Base-by-base conservation (phyloP, 441 rosid genomes). In the Gossypium gossypioides region DNA sequence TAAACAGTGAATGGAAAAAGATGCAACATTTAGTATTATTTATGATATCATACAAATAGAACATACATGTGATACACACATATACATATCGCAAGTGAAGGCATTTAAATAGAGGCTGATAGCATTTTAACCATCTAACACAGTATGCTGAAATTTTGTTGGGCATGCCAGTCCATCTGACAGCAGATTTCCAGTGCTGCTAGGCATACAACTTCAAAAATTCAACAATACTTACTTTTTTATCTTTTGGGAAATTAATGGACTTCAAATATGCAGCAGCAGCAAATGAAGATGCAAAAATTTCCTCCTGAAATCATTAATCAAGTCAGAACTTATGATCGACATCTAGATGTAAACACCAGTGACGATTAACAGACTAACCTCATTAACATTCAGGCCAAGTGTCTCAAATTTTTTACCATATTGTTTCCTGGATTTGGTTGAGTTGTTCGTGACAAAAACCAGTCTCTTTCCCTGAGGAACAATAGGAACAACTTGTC, bases 331-430 rank as follows among this genome's bases (percentile, higher is more conserved):
- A 72, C 29, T 57, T 54, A 4, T 6, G 27, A 25, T 25, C 22
- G 54, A n/a, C 10, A 22, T 4, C 69, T 42, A 62, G 27, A 58
- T 16, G 57, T 42, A 1, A 21, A 34, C 6, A 66, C 29, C 42
- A 24, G 7, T 37, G 19, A 75, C 54, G 65, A 60, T 21, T 8
- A 29, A 56, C 13, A 16, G 60, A 76, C 81, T 19, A 67, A 87
- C 94, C 94, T 89, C 91, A 22, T 37, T 81, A 79, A 89, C 89
- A 77, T 4, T 78, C 29, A 89, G 81, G 29, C 91, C 94, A 76
- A 89, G 91, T 58, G 89, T 86, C 81, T 89, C 94, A 68, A 89
- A 89, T 83, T 87, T 89, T 76, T 86, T 89, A 63, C 94, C 91
- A 66, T 89, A 89, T 34, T 89, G 94, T 82, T 89, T 89, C 83